These are phyloP conservation scores for Vicia villosa DNA, from an alignment of 306 rosid genomes.

Conservation along the genomic window DNA sequence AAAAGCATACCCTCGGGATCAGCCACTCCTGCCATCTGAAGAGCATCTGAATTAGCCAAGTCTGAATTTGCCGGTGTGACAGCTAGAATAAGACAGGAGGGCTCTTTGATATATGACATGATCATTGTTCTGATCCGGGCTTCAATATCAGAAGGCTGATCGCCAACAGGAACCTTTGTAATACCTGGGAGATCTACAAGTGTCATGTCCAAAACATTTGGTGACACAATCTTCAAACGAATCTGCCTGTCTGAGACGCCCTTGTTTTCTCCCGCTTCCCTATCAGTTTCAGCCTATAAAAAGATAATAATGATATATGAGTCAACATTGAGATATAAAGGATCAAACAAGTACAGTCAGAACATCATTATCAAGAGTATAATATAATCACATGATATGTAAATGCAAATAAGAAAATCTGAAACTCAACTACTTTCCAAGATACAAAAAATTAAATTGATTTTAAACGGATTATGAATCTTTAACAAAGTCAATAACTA, in stretches of 20 bases:
- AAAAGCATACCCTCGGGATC: conserved; percentile 89
- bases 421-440: conserved; percentile 3
- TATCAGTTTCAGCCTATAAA: conserved; percentile 87
- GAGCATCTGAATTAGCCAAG: conserved; percentile 98
- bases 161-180: conserved; percentile 99
- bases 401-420: conserved; percentile 22
- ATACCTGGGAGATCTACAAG: conserved; percentile 98
- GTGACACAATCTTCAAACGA: conserved; percentile 94
- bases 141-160: conserved; percentile 97
- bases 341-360: background rate
- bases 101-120: conserved; percentile 84
- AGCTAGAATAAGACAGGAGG: conserved; percentile 86
- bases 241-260: conserved; percentile 99
- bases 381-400: background rate
- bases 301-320: conserved; percentile 1
- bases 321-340: background rate
- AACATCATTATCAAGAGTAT: background rate
- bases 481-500: conserved; percentile 6
- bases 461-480: conserved; percentile 23
- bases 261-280: conserved; percentile 96
- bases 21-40: conserved; percentile 98
- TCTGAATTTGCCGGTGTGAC: conserved; percentile 98
- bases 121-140: conserved; percentile 97
- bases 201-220: conserved; percentile 95
- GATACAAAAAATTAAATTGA: conserved; percentile 10